A percentile compares a stretch with the other conserved stretches of the same genome.
Conservation (phyloP, 441 rosid genomes). For the Daphne laureola region DNA sequence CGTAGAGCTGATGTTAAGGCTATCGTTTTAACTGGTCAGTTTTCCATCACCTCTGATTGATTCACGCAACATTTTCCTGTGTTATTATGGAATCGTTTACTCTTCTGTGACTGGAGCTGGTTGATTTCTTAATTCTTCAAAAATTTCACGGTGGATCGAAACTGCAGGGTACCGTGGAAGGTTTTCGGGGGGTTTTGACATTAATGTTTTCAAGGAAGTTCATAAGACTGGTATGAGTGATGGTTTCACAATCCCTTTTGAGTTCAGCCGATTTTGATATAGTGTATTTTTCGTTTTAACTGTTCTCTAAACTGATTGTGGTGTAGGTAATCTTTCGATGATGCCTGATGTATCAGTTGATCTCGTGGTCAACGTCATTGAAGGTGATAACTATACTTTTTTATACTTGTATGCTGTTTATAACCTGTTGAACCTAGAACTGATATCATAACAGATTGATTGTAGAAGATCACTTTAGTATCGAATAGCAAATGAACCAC, state of each 20-base stretch:
- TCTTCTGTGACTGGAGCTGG: not conserved
- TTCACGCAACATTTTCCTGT: not conserved
- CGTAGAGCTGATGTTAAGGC: constrained; percentile 74
- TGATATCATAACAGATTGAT: not conserved
- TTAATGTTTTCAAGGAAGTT: constrained; percentile 67
- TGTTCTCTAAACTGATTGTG: not conserved
- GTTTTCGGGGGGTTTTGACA: constrained; percentile 92
- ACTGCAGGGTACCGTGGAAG: constrained; percentile 68
- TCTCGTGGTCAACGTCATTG: constrained; percentile 63
- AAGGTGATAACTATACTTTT: constrained; percentile 40
- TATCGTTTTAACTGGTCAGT: constrained; percentile 67
- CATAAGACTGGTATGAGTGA: constrained; percentile 53
- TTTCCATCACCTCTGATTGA: not conserved
- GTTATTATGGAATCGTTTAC: not conserved
- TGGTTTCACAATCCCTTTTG: constrained; percentile 1
- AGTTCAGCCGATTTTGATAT: constrained; percentile 1
- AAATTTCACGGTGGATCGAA: not conserved
- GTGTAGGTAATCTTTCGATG: constrained; percentile 58
- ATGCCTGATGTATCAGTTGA: constrained; percentile 83
- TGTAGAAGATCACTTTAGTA: not conserved
- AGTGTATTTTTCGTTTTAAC: not conserved
- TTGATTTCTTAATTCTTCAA: constrained; percentile 5
- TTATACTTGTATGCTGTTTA: not conserved
- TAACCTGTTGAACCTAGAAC: not conserved
- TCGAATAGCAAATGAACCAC: no score